These are phyloP conservation scores for Carex scoparia DNA, from an alignment of 176 grass and related monocot species.

Conservation along the genomic window DNA sequence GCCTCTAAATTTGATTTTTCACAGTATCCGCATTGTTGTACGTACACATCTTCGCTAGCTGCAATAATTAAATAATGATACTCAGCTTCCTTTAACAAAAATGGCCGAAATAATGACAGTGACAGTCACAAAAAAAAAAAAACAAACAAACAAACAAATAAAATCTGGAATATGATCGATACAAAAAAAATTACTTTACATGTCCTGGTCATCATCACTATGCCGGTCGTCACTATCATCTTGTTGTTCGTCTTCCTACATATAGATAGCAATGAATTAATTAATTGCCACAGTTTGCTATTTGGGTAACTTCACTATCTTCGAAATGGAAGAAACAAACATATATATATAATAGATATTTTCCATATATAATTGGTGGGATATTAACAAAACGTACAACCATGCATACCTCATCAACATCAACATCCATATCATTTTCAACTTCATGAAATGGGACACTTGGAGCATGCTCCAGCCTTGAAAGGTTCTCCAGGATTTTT, in stretches of 20 bases:
- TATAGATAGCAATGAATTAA: not conserved
- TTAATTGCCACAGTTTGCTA: not conserved
- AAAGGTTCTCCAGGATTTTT: conserved; percentile 24
- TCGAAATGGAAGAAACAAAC: not conserved
- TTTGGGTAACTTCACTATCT: not conserved
- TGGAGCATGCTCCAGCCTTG: conserved; percentile 19
- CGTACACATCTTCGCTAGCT: not conserved
- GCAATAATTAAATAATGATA: not conserved
- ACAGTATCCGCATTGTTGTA: not conserved
- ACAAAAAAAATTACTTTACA: not conserved
- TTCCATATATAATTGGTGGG: not conserved
- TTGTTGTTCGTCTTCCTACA: conserved; percentile 16
- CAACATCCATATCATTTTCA: not conserved
- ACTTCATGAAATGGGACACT: conserved; percentile 18
- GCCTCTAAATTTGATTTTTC: not conserved
- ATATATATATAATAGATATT: not conserved
- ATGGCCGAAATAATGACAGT: not conserved
- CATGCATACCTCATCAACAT: not conserved
- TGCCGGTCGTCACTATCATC: not conserved
- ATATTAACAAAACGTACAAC: not conserved
- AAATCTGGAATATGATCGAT: not conserved
- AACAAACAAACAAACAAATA: not conserved
- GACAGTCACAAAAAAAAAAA: not conserved
- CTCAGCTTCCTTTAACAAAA: not conserved
- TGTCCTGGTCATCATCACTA: not conserved